These are phyloP conservation scores for Suhomyces kilbournensis DNA, from an alignment of 805 yeast genomes.

Conservation along the genomic window DNA sequence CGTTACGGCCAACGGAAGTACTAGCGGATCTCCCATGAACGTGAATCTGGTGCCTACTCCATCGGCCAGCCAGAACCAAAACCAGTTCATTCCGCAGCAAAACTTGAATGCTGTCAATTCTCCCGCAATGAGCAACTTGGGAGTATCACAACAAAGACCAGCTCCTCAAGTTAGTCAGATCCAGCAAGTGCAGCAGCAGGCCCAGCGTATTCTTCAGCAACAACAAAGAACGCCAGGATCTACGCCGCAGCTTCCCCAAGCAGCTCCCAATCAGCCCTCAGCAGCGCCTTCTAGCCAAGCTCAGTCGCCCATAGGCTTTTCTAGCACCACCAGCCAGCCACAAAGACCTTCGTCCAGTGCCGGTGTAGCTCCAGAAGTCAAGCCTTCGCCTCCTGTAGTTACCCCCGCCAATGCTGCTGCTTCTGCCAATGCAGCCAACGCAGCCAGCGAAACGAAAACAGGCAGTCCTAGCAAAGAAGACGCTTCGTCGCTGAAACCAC, in stretches of 20 bases:
- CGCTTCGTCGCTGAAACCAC: conserved; percentile 11
- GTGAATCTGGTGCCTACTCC: not conserved
- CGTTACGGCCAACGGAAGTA: not conserved
- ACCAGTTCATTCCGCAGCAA: conserved; percentile 1
- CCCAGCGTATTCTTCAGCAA: conserved; percentile 12
- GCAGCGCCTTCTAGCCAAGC: conserved; percentile 5
- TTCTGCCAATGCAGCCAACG: conserved; percentile 48
- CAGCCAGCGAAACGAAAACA: conserved; percentile 12
- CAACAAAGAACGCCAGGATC: conserved; percentile 3
- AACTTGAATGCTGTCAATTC: not conserved
- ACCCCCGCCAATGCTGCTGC: conserved; percentile 29
- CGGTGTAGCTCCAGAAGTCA: not conserved
- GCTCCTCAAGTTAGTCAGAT: conserved; percentile 7
- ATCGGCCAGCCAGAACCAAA: not conserved
- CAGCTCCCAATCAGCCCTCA: not conserved
- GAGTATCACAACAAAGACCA: conserved; percentile 7
- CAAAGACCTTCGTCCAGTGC: conserved; percentile 5
- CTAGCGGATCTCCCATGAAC: not conserved
- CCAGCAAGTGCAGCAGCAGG: conserved; percentile 13
- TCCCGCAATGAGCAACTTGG: not conserved
- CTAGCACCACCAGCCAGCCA: conserved; percentile 1
- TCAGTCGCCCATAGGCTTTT: conserved; percentile 4
- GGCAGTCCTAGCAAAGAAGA: conserved; percentile 27
- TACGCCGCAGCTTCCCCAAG: not conserved
- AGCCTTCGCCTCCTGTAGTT: conserved; percentile 21